phyloP scores from a whole-genome alignment of 257 asterid species.

The Striga asiatica region DNA sequence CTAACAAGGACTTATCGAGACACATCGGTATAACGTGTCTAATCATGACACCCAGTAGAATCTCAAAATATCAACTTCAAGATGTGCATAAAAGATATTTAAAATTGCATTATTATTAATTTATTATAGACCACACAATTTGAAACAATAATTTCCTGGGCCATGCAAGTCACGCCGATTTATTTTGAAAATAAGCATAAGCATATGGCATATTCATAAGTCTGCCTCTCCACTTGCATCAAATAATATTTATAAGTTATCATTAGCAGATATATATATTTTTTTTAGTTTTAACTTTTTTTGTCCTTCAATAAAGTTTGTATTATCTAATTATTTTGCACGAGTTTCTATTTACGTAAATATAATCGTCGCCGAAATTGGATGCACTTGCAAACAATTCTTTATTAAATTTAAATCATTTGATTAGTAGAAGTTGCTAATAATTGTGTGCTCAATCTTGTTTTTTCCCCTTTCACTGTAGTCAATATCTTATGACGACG shows the following conservation, averaged over 20 bases:
- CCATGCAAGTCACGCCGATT: background rate
- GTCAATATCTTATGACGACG: too few species aligned
- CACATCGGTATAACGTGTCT: too few species aligned
- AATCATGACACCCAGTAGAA: too few species aligned
- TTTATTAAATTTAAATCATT: too few species aligned
- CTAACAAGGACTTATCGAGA: too few species aligned
- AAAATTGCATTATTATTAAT: background rate
- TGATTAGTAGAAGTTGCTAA: too few species aligned
- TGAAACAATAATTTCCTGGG: background rate
- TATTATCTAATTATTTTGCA: background rate
- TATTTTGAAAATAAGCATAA: background rate
- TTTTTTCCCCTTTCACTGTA: too few species aligned
- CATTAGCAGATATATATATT: background rate
- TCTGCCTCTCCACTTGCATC: conserved; percentile 8
- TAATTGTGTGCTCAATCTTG: too few species aligned
- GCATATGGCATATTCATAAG: background rate
- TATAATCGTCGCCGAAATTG: too few species aligned
- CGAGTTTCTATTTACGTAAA: background rate
- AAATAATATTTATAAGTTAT: conserved; percentile 1
- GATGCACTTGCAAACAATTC: too few species aligned
- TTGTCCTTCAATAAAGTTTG: background rate
- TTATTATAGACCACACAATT: background rate
- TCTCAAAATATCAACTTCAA: too few species aligned
- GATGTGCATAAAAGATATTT: background rate
- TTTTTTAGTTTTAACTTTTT: too few species aligned